A percentile compares a stretch with the other conserved stretches of the same genome.
phyloP scores from a whole-genome alignment of 495 filamentous ascomycete genomes.

The Neurospora terricola region DNA sequence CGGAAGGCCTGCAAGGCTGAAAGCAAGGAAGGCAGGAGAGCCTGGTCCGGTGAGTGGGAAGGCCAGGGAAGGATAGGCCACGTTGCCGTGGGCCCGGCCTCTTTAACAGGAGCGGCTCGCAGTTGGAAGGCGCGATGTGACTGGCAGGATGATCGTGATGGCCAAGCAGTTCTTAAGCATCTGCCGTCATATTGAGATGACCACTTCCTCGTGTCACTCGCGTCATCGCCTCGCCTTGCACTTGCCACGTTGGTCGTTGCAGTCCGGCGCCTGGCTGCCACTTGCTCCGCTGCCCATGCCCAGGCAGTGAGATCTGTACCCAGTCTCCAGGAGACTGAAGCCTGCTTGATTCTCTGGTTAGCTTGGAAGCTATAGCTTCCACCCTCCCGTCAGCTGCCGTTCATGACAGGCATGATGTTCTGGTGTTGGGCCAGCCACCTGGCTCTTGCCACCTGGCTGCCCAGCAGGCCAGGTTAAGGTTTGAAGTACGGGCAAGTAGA shows the following conservation, averaged over 20 bases:
- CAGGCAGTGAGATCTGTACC: not conserved
- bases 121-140: not conserved
- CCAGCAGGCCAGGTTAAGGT: not conserved
- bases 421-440: not conserved
- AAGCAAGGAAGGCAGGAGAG: not conserved
- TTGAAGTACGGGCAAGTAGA: not conserved
- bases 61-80: not conserved
- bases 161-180: not conserved
- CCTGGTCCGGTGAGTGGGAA: not conserved
- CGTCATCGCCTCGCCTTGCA: not conserved
- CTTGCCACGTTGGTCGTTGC: not conserved
- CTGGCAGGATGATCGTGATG: not conserved
- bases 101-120: not conserved
- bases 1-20: not conserved
- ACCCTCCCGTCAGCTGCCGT: not conserved
- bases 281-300: not conserved
- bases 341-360: not conserved
- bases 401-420: not conserved
- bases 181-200: not conserved
- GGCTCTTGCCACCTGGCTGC: not conserved
- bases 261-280: not conserved
- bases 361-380: not conserved
- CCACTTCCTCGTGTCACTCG: not conserved
- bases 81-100: not conserved
- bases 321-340: too few species aligned